Conservation (phyloP, 495 filamentous ascomycete genomes). For the Neurospora sp. region DNA sequence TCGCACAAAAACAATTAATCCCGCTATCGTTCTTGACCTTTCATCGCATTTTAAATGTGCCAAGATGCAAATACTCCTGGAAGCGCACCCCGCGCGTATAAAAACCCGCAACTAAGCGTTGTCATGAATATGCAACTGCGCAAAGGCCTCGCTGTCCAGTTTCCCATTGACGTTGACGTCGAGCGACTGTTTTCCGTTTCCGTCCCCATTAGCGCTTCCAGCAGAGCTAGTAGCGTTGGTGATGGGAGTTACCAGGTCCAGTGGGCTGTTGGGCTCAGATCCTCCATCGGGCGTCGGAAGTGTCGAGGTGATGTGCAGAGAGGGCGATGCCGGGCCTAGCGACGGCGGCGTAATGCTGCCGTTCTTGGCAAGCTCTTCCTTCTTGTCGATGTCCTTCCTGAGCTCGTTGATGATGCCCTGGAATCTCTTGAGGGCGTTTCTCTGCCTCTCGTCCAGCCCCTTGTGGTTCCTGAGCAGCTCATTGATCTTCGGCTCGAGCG, state of each 20-base stretch:
- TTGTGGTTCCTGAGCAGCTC: background rate
- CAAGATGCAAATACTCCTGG: background rate
- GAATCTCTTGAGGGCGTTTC: slow-evolving; percentile 52
- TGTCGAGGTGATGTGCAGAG: slow-evolving; percentile 36
- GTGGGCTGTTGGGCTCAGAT: slow-evolving; percentile 54
- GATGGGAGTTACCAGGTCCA: slow-evolving; percentile 47
- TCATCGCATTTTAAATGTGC: background rate
- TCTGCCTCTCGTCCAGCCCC: slow-evolving; percentile 2
- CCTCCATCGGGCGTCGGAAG: slow-evolving; percentile 50
- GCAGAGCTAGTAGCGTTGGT: slow-evolving; percentile 31
- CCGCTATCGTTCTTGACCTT: background rate
- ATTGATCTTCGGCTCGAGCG: background rate
- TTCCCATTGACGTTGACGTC: background rate
- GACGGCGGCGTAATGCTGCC: slow-evolving; percentile 10
- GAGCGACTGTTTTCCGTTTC: background rate
- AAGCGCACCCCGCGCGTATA: background rate
- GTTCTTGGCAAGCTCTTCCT: slow-evolving; percentile 66
- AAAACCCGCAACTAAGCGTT: background rate
- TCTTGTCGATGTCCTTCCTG: slow-evolving; percentile 58
- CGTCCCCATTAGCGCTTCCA: background rate
- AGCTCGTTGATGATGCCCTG: slow-evolving; percentile 51
- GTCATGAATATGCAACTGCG: background rate
- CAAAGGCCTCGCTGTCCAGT: background rate
- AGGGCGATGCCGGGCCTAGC: slow-evolving; percentile 16
- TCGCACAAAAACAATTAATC: no score